Evolutionary conservation across 192 early-diverging fungal genomes (phyloP).

Genomic region (Coemansia sp.): DNA sequence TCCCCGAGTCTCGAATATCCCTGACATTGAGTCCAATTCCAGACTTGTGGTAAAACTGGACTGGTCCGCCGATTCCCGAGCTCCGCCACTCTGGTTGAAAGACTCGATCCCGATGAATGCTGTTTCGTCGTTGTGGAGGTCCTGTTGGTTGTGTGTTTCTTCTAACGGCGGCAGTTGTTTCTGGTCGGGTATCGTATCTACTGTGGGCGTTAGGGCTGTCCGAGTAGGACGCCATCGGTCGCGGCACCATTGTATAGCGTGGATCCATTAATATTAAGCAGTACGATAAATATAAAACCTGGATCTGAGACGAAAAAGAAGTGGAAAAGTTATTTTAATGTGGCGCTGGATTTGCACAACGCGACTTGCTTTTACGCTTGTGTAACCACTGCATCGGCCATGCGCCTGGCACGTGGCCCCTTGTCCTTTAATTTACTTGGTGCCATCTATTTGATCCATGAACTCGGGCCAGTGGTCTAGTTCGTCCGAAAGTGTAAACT

Average conservation of each 20-base stretch:
- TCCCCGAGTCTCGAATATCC: neutral
- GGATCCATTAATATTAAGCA: neutral
- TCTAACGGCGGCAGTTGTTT: neutral
- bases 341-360: neutral
- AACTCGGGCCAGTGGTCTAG: neutral
- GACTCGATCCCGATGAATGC: neutral
- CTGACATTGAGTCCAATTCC: neutral
- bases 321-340: neutral
- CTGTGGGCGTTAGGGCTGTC: neutral
- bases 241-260: neutral
- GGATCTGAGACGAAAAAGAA: neutral
- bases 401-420: neutral
- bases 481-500: neutral
- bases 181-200: neutral
- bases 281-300: neutral
- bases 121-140: neutral
- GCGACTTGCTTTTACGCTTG: neutral
- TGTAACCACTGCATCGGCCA: neutral
- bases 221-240: neutral
- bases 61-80: neutral
- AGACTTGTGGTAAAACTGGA: neutral
- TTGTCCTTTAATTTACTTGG: neutral
- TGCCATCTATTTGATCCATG: neutral
- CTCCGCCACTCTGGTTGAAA: neutral
- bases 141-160: neutral